Evolutionary conservation across 176 grass and related monocot species (phyloP), one percentile per base, ranked within the genome.

Genomic region (Leersia perrieri): DNA sequence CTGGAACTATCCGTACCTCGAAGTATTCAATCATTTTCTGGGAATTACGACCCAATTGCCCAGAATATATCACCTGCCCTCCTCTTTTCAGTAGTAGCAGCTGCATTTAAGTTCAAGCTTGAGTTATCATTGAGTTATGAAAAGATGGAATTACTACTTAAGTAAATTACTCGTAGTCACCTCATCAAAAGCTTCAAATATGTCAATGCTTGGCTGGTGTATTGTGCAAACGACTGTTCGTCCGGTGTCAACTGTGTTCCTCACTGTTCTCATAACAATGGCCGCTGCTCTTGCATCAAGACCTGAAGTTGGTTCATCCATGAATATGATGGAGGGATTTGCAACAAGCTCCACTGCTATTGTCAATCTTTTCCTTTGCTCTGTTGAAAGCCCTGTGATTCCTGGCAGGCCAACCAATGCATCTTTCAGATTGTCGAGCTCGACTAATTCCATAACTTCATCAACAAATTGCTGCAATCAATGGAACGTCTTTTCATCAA

Each of bases 181-280:
- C 93, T 95, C 92, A 88, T 99, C 96, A 82, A 99, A 99, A 57
- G 96, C 87, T 84, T 99, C 96, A 89, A 99, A 99, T 68, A 99
- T 95, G 68, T 99, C 96, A 58, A 99, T 99, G 63, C 96, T 99
- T 65, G 96, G 93, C 87, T 99, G 96, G 84, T 99, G 96, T 76
- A 99, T 95, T 63, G 93, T 99, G 78, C 96, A 99, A 79, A 99
- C 96, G 26, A 99, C 96, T 33, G 96, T 99, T 66, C 96, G 80
- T 60, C 96, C 93, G 40, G 93, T 99, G 86, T 99, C 93, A 55
- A 99, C 96, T 70, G 96, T 99, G 77, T 99, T 99, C 66, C 96
- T 86, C 47, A 99, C 96, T 75, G 96, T 99, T 90, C 96, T 92
- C 96, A 99, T 95, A 58, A 99, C 96, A 80, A 99, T 99, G 18